Evolutionary conservation across 108 stramenopile species (phyloP).

Genomic region (Chaetoceros tenuissimus): DNA sequence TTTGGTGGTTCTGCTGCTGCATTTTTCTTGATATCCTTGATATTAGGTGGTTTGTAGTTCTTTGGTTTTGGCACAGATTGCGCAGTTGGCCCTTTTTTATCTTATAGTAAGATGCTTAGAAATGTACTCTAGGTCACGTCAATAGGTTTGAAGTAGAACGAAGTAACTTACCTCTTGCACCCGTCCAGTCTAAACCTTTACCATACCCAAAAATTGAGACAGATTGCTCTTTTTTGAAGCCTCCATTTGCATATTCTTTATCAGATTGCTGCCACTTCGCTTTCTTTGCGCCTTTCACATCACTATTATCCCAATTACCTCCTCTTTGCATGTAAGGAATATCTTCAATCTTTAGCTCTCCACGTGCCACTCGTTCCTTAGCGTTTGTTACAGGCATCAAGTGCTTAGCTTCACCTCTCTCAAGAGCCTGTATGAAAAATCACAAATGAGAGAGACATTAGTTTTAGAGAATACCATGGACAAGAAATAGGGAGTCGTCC

Average conservation of each 20-base stretch:
- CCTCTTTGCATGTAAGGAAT: conserved; percentile 40
- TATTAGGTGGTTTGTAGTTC: conserved; percentile 78
- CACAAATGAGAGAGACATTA: too few species aligned
- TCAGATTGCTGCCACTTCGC: conserved; percentile 49
- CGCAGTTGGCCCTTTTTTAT: too few species aligned
- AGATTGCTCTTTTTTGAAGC: conserved; percentile 70
- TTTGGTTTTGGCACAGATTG: conserved; percentile 31
- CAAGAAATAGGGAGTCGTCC: too few species aligned
- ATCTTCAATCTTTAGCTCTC: conserved; percentile 39
- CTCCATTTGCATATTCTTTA: conserved; percentile 65
- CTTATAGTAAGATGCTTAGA: too few species aligned
- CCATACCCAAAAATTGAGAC: conserved; percentile 66
- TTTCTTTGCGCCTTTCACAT: conserved; percentile 55
- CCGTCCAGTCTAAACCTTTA: conserved; percentile 77
- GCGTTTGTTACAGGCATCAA: conserved; percentile 53
- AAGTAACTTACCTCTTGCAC: too few species aligned
- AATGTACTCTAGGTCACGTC: too few species aligned
- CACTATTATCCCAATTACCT: conserved; percentile 55
- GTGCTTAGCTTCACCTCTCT: conserved; percentile 64
- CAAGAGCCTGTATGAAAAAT: too few species aligned
- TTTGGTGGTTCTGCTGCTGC: conserved; percentile 21
- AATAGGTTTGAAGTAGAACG: too few species aligned
- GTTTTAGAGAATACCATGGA: too few species aligned
- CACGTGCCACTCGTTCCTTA: conserved; percentile 41
- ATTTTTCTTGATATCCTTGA: conserved; percentile 35